A percentile compares a stretch with the other conserved stretches of the same genome.
Evolutionary conservation across 352 stramenopile genomes (phyloP).

Genomic region (Pythium sukuiense): DNA sequence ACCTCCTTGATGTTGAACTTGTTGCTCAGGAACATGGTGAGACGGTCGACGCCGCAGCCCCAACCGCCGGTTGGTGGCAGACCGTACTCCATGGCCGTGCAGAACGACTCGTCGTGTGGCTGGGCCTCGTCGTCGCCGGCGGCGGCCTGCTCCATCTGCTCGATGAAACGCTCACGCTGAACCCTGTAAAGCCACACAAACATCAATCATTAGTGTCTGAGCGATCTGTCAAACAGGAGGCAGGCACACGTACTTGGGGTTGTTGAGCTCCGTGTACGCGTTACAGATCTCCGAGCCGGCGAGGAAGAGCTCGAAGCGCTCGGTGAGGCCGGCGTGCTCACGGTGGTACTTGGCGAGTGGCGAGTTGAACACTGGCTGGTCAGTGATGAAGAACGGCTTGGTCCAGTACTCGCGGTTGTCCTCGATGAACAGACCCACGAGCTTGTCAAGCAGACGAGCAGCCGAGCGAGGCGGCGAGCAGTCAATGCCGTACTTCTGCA

Average conservation of each 20-base stretch:
- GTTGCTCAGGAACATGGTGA: constrained; percentile 97
- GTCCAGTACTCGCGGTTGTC: constrained; percentile 86
- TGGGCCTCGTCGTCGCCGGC: constrained; percentile 84
- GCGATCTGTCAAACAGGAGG: no score
- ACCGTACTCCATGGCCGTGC: constrained; percentile 94
- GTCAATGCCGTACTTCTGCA: constrained; percentile 72
- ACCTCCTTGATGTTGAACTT: constrained; percentile 97
- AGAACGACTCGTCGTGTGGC: constrained; percentile 95
- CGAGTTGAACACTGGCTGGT: constrained; percentile 98
- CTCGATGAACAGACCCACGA: constrained; percentile 90
- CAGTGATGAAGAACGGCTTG: constrained; percentile 98
- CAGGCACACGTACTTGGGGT: constrained; percentile 64
- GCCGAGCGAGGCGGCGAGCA: constrained; percentile 73
- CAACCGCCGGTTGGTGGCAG: constrained; percentile 97
- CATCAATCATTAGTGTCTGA: constrained; percentile 6
- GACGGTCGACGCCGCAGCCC: constrained; percentile 97
- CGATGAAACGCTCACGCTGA: constrained; percentile 81
- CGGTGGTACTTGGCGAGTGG: constrained; percentile 97
- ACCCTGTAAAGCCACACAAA: constrained; percentile 32
- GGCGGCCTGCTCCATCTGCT: constrained; percentile 79
- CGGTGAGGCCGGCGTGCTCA: constrained; percentile 90
- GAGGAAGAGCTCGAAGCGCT: constrained; percentile 99
- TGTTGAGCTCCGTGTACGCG: constrained; percentile 99
- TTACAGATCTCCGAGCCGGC: constrained; percentile 97
- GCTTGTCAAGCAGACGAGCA: constrained; percentile 81